Evolutionary conservation across 768 basidiomycete species (phyloP), one percentile per base, ranked within the genome.

Genomic region (Psilocybe cyanescens): DNA sequence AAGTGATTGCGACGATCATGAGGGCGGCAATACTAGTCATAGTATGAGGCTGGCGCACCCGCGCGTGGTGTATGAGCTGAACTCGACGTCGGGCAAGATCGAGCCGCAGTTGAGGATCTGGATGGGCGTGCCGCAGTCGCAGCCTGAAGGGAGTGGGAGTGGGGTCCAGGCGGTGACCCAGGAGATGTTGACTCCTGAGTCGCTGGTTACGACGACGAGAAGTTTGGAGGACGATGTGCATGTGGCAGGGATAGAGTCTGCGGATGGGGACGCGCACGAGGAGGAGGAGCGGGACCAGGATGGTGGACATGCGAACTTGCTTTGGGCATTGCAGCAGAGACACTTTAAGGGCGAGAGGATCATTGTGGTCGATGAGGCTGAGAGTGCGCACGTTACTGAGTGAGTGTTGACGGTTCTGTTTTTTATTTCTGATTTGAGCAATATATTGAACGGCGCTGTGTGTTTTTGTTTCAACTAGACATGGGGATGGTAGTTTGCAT

Each of bases 81-180:
- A 75, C 47, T 75, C 72, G 30, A 74, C 76, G 31, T 76, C 81
- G 1, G 79, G 83, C 31, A 74, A 74, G 29, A 80, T 85, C 46
- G 83, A 87, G 56, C 87, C 89, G 1, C 82, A 82, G 28, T 74
- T 91, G 58, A 76, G 85, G 45, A 74, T 92, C 24, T 84, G 78
- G 65, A 69, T 86, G 2, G 71, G 33, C 56, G 53, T 62, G 46
- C 66, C 58, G 24, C 24, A 24, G 24, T 24, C 24, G 24, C 24
- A 24, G 24, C 24, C 24, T 24, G 24, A 24, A 24, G 24, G 24
- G 24, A 24, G 24, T 24, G 24, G 2, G 24, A 24, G 24, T 24
- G 24, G 24, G 24, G 24, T 24, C 24, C 24, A 24, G 24, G 24
- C 24, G 24, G 24, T 24, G 24, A 24, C 24, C 24, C 24, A 31